Evolutionary conservation across 352 stramenopile genomes (phyloP), one percentile per base, ranked within the genome.

Genomic region (Sclerospora graminicola): DNA sequence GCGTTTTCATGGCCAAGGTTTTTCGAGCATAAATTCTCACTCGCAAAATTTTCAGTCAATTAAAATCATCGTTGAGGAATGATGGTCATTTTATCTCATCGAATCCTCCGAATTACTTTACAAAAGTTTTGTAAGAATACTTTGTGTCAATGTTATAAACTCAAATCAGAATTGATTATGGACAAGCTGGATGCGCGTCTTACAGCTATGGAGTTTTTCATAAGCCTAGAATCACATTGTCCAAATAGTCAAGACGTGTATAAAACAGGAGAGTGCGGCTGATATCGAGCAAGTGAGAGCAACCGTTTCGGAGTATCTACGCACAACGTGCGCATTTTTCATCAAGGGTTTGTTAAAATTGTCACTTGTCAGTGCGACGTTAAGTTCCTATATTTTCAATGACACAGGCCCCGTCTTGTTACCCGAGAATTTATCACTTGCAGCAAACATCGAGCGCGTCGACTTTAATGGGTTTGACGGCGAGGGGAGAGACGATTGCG

Each of bases 191-290:
- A n/a, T n/a, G 21, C 6, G 21, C 21, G 21, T 26, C 21, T 26
- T 26, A 26, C n/a, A n/a, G 21, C 21, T 26, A 26, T 26, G 3
- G 21, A 26, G 21, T 26, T n/a, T 26, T 26, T 26, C 21, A 26
- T 26, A 3, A 26, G 21, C 21, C 6, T 26, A 26, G 4, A 26
- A 7, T 26, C 4, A 26, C 21, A 7, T 26, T 47, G 19, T 41
- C 16, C 35, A 9, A 8, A 11, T 44, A 87, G 75, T 87, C 36
- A 72, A 87, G 47, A 67, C 79, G 18, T 60, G 54, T 28, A 26
- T 87, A 19, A 66, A 63, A 34, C 43, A 54, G n/a, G 60, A 75
- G 33, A 87, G 72, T 46, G 53, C 63, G 27, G 70, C 51, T 3
- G 56, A 55, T 13, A 81, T 60, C 15, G 44, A 55, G 14, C 44